A percentile compares a stretch with the other conserved stretches of the same genome.
phyloP scores from a whole-genome alignment of 345 rosid genomes.

The Ceriops decandra region DNA sequence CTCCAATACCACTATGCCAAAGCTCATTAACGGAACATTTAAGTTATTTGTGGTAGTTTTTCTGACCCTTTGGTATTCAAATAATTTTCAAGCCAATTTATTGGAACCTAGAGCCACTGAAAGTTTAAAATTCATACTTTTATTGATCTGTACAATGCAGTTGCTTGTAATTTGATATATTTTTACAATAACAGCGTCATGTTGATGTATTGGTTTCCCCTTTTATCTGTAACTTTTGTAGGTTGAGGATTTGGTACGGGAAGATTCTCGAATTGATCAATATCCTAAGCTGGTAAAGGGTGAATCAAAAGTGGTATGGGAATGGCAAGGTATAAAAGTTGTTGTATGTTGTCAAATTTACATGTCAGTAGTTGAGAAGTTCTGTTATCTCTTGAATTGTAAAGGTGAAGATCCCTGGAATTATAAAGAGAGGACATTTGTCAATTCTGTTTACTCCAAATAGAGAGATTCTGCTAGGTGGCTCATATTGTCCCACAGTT shows the following conservation, averaged over 20 bases:
- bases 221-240: conserved; percentile 20
- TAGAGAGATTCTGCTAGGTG: background rate
- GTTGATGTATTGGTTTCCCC: background rate
- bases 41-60: background rate
- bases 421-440: background rate
- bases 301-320: conserved; percentile 92
- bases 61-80: background rate
- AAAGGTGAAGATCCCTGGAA: background rate
- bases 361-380: background rate
- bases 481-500: background rate
- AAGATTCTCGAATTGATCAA: conserved; percentile 84
- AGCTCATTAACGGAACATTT: background rate
- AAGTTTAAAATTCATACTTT: no score
- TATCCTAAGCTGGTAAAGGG: conserved; percentile 80
- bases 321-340: conserved; percentile 78
- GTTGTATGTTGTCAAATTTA: background rate
- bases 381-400: background rate
- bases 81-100: no score
- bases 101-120: no score
- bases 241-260: conserved; percentile 85
- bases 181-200: background rate
- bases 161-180: background rate
- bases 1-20: background rate
- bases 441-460: background rate
- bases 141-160: background rate